A percentile compares a stretch with the other conserved stretches of the same genome.
Conservation (phyloP, 192 early-diverging fungal species). For the Borealophlyctis nickersoniae region DNA sequence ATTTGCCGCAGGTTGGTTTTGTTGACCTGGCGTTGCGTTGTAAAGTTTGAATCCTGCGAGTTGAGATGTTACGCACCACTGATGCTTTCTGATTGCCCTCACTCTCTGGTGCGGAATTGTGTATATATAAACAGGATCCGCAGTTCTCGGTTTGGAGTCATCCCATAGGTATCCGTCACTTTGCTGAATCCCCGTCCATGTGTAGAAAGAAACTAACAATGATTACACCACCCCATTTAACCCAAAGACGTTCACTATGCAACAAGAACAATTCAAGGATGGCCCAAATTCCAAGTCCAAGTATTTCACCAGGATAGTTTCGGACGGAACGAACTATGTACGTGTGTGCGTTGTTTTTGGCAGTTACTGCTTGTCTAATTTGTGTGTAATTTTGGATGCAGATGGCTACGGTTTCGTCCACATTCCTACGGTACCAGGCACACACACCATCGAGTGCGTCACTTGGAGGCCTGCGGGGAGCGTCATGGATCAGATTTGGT, state of each 20-base stretch:
- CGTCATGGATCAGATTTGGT: slow-evolving; percentile 43
- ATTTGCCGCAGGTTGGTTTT: slow-evolving; percentile 32
- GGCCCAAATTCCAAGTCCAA: slow-evolving; percentile 57
- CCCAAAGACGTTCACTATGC: slow-evolving; percentile 52
- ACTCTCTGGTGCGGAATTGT: background rate
- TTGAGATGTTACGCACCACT: background rate
- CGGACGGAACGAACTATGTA: slow-evolving; percentile 56
- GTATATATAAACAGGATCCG: too few species aligned
- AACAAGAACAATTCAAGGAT: slow-evolving; percentile 47
- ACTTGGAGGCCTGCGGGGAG: slow-evolving; percentile 53
- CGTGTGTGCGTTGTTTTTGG: background rate
- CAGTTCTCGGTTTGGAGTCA: slow-evolving; percentile 48
- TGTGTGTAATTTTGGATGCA: slow-evolving; percentile 2
- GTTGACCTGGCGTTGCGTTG: background rate
- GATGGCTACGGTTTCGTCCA: slow-evolving; percentile 57
- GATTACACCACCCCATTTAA: background rate
- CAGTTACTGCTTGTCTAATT: background rate
- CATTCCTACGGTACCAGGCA: slow-evolving; percentile 51
- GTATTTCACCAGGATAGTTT: slow-evolving; percentile 49
- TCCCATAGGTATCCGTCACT: slow-evolving; percentile 45
- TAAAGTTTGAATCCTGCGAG: background rate
- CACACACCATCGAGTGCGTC: slow-evolving; percentile 40
- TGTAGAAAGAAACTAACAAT: background rate
- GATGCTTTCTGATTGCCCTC: background rate
- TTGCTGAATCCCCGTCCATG: background rate